Base-by-base conservation (phyloP, 2,329 filamentous ascomycete species). In the Penicillium oxalicum region DNA sequence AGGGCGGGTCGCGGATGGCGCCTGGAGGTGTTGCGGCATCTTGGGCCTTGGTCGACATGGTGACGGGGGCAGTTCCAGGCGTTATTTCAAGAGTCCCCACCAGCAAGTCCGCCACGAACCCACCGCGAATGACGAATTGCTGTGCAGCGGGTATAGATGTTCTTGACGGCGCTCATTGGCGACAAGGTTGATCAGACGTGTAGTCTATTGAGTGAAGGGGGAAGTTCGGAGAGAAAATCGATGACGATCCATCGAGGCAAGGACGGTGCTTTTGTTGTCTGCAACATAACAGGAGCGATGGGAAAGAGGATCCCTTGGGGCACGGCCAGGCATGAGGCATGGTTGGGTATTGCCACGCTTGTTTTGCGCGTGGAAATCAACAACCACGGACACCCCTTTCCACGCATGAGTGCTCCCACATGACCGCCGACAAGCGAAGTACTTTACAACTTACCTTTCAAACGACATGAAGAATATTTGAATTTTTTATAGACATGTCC, bases 41-140 rank as follows among this genome's bases (percentile, higher is more conserved):
- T 47, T 52, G 54, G 49, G 58, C 52, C 33, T 45, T 54, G 53
- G 63, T 66, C 61, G 62, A 65, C 57, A 66, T 63, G 61, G 64
- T 62, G 62, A 67, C 60, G 53, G 54, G 32, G 57, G 11, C 29
- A 32, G 29, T 32, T 50, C 56, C 43, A 51, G 54, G 54, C 58
- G 51, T 59, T 57, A 59, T 64, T 54, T 18, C 18, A 18, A 59
- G 59, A 47, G 61, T 60, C 55, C 57, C 62, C 56, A 59, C 58
- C 28, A 25, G 47, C 44, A 45, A 37, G 47, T 40, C 40, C 25
- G 42, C 40, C 25, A 29, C 37, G 44, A 55, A 54, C 54, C 56
- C 57, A 55, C 53, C 44, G 35, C 36, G 40, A 52, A 54, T 50
- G 49, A 44, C 51, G 51, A 58, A 56, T 56, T 18, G 56, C 44